Evolutionary conservation across 331 rosid genomes (phyloP).

Genomic region (Cydonia oblonga): DNA sequence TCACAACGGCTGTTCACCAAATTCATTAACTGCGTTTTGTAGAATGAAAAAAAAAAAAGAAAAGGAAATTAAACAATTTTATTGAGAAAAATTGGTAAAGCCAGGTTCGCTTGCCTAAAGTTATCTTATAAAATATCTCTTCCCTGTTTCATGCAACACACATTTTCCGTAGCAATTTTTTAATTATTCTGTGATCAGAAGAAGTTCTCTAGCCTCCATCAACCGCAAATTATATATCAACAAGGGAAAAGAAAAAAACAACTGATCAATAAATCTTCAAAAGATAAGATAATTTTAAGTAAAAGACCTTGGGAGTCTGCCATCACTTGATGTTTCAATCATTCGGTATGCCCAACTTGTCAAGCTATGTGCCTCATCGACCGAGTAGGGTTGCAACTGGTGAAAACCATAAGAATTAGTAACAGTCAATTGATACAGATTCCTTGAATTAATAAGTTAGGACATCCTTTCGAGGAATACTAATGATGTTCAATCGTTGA

Average conservation of each 20-base stretch:
- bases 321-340: not conserved
- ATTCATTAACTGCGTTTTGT: not conserved
- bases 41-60: not conserved
- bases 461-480: not conserved
- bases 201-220: not conserved
- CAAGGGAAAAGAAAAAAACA: not conserved
- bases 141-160: not conserved
- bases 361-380: not conserved
- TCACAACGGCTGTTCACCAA: not conserved
- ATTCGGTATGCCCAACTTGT: not conserved
- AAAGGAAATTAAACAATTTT: not conserved
- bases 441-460: not conserved
- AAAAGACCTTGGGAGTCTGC: not conserved
- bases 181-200: not conserved
- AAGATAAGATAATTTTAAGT: not conserved
- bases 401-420: not conserved
- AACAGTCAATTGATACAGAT: not conserved
- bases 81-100: not conserved
- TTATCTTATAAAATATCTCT: not conserved
- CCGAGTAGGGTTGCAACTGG: not conserved
- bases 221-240: not conserved
- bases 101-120: not conserved
- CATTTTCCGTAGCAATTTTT: not conserved
- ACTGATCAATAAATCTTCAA: not conserved
- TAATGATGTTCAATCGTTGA: not conserved